Evolutionary conservation across 2,329 filamentous ascomycete species (phyloP).

Genomic region (Camptophora hylomeconis): DNA sequence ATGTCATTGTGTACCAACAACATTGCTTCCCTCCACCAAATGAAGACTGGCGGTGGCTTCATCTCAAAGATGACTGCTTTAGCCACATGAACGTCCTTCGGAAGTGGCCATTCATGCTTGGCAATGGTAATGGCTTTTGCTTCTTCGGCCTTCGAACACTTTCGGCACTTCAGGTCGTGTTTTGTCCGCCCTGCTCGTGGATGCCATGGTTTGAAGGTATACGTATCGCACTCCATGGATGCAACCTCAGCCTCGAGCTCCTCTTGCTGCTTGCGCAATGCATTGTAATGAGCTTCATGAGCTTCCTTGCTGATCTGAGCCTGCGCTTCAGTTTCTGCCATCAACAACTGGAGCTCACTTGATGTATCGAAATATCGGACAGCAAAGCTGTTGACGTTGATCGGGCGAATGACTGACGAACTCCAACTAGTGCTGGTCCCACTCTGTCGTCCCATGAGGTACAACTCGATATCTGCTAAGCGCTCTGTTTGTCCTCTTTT

Average conservation of each 20-base stretch:
- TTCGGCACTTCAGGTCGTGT: conserved; percentile 20
- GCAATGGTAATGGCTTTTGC: conserved; percentile 32
- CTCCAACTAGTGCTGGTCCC: conserved; percentile 13
- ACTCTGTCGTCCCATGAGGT: conserved; percentile 27
- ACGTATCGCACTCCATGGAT: conserved; percentile 6
- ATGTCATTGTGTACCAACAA: conserved; percentile 29
- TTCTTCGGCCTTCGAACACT: conserved; percentile 22
- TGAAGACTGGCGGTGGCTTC: conserved; percentile 26
- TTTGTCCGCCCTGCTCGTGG: conserved; percentile 1
- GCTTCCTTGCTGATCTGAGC: too few species aligned
- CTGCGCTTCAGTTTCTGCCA: conserved; percentile 28
- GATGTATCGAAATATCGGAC: conserved; percentile 38
- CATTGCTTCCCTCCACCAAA: conserved; percentile 38
- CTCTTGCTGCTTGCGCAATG: conserved; percentile 28
- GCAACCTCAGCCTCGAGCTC: conserved; percentile 16
- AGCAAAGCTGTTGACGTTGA: conserved; percentile 28
- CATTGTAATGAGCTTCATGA: conserved; percentile 5
- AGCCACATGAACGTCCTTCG: conserved; percentile 19
- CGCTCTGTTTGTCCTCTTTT: conserved; percentile 33
- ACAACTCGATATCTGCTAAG: conserved; percentile 33
- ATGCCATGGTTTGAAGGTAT: conserved; percentile 1
- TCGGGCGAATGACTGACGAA: conserved; percentile 27
- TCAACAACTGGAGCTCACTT: conserved; percentile 24
- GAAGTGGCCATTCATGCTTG: conserved; percentile 46
- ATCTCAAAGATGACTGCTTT: conserved; percentile 44